phyloP scores from a whole-genome alignment of 371 early-diverging fungal species.

The Mucor piriformis region DNA sequence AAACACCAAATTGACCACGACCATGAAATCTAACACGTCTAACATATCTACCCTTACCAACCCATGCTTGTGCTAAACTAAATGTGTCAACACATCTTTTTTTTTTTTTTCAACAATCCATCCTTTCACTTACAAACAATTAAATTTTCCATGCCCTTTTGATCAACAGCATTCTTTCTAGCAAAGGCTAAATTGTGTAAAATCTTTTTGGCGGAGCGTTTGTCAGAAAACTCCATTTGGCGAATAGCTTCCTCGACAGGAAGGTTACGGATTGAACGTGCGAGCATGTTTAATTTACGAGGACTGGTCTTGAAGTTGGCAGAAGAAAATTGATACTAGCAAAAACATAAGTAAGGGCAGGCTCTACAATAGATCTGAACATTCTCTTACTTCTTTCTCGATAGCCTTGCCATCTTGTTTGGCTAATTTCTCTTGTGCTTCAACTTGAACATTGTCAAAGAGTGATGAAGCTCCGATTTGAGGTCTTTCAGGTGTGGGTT shows the following conservation, averaged over 20 bases:
- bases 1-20: slow-evolving; percentile 82
- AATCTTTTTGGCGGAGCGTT: slow-evolving; percentile 74
- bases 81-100: background rate
- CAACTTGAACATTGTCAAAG: slow-evolving; percentile 55
- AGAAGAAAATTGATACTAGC: slow-evolving; percentile 70
- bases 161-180: slow-evolving; percentile 69
- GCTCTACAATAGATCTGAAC: slow-evolving; percentile 27
- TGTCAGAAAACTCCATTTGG: slow-evolving; percentile 88
- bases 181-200: slow-evolving; percentile 76
- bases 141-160: slow-evolving; percentile 70
- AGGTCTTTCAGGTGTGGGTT: slow-evolving; percentile 38
- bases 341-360: background rate
- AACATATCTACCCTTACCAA: slow-evolving; percentile 84
- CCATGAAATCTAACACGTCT: slow-evolving; percentile 76
- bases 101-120: background rate
- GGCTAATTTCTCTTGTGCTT: slow-evolving; percentile 44
- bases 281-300: slow-evolving; percentile 84
- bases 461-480: slow-evolving; percentile 61
- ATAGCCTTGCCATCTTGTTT: slow-evolving; percentile 40
- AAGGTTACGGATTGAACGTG: slow-evolving; percentile 81
- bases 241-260: slow-evolving; percentile 79
- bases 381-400: slow-evolving; percentile 50
- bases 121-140: slow-evolving; percentile 39
- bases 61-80: slow-evolving; percentile 73
- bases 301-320: slow-evolving; percentile 76